These are phyloP conservation scores for Diutina mesorugosa DNA, from an alignment of 1,139 yeast species.

Conservation along the genomic window DNA sequence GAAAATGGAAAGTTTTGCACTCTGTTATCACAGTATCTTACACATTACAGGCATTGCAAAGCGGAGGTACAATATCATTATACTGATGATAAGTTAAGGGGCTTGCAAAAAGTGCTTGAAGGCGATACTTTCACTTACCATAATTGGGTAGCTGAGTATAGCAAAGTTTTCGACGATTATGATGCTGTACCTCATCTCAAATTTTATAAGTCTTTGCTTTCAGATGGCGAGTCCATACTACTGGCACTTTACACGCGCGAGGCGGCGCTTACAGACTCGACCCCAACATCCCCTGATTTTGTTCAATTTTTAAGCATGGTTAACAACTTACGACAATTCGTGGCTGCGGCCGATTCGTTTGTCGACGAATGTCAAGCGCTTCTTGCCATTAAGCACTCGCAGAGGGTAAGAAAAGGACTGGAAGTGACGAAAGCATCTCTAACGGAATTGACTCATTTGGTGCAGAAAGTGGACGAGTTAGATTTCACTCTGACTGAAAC, in stretches of 20 bases:
- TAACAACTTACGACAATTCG: constrained; percentile 27
- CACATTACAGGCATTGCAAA: constrained; percentile 10
- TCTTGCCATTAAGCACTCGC: constrained; percentile 38
- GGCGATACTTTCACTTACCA: constrained; percentile 23
- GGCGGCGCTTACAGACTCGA: background rate
- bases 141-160: constrained; percentile 38
- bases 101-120: constrained; percentile 17
- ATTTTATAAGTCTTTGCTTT: constrained; percentile 25
- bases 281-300: background rate
- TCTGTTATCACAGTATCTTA: background rate
- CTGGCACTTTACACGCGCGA: background rate
- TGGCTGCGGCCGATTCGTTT: constrained; percentile 36
- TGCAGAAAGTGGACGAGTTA: constrained; percentile 28
- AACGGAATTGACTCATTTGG: constrained; percentile 10
- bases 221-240: constrained; percentile 42
- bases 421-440: constrained; percentile 8
- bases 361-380: constrained; percentile 44
- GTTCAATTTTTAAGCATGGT: constrained; percentile 4
- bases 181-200: constrained; percentile 36
- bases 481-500: constrained; percentile 46
- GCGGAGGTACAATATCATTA: constrained; percentile 33
- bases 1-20: background rate
- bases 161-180: constrained; percentile 21
- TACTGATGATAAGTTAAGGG: constrained; percentile 39
- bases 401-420: constrained; percentile 22